Percentiles rank a stretch among this genome's conserved stretches.
Evolutionary conservation across 306 rosid species (phyloP).

Genomic region (Notholithocarpus densiflorus): DNA sequence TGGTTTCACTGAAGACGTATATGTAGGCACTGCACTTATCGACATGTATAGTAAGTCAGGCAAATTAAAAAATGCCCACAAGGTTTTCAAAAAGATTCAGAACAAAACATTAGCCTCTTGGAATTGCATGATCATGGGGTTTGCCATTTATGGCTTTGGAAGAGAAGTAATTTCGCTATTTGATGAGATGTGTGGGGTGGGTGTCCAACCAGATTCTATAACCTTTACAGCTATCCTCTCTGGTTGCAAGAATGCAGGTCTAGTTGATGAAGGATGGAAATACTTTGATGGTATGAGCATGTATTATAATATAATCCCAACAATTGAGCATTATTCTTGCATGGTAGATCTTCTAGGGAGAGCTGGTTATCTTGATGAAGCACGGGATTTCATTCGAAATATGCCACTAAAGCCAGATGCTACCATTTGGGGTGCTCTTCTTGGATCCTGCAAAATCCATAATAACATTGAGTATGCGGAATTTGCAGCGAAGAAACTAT

Average conservation of each 20-base stretch:
- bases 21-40: constrained; percentile 53
- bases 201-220: constrained; percentile 55
- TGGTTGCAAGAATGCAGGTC: constrained; percentile 69
- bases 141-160: constrained; percentile 53
- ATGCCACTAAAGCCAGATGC: constrained; percentile 61
- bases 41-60: constrained; percentile 65
- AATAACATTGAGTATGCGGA: constrained; percentile 49
- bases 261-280: constrained; percentile 67
- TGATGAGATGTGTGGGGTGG: constrained; percentile 30
- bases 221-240: constrained; percentile 67
- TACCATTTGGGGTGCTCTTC: constrained; percentile 69
- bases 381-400: constrained; percentile 52
- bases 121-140: constrained; percentile 81
- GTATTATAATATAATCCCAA: constrained; percentile 47
- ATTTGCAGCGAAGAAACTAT: constrained; percentile 52
- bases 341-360: constrained; percentile 78
- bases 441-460: constrained; percentile 48
- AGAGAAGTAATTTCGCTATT: constrained; percentile 53
- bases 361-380: constrained; percentile 71
- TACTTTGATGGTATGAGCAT: constrained; percentile 56
- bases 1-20: constrained; percentile 42
- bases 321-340: constrained; percentile 74
- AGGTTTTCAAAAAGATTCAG: constrained; percentile 47
- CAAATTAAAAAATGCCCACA: constrained; percentile 36
- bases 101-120: constrained; percentile 63